phyloP scores from a whole-genome alignment of 2,329 filamentous ascomycete genomes.

The Hymenoscyphus infarciens region DNA sequence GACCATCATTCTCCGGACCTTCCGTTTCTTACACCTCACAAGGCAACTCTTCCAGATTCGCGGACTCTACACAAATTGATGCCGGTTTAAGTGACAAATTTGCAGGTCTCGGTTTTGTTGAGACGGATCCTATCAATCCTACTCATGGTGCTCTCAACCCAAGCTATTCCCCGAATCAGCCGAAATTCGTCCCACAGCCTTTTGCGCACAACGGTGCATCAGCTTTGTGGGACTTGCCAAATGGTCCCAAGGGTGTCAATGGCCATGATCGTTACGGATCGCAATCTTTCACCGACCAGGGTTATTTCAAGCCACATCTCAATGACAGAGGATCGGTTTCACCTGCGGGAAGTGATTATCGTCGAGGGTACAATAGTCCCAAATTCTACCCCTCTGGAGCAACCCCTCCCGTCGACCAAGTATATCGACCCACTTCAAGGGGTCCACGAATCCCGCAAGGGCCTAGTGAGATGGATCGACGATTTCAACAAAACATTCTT shows the following conservation, averaged over 20 bases:
- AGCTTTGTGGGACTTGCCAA: slow-evolving; percentile 29
- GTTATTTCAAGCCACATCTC: slow-evolving; percentile 30
- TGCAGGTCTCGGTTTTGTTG: slow-evolving; percentile 26
- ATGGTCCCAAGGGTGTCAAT: slow-evolving; percentile 25
- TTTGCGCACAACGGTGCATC: slow-evolving; percentile 26
- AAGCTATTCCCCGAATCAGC: slow-evolving; percentile 30
- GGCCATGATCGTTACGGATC: slow-evolving; percentile 27
- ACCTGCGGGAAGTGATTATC: slow-evolving; percentile 34
- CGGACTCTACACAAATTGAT: slow-evolving; percentile 27
- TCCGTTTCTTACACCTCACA: slow-evolving; percentile 47
- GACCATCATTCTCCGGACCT: slow-evolving; percentile 42
- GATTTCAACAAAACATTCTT: slow-evolving; percentile 30
- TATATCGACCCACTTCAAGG: slow-evolving; percentile 30
- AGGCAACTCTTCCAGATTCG: slow-evolving; percentile 38
- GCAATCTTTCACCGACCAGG: slow-evolving; percentile 32
- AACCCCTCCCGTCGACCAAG: slow-evolving; percentile 31
- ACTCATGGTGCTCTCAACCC: slow-evolving; percentile 23
- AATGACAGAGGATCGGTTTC: slow-evolving; percentile 31
- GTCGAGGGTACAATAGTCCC: slow-evolving; percentile 32
- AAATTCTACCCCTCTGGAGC: slow-evolving; percentile 30
- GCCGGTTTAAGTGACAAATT: slow-evolving; percentile 31
- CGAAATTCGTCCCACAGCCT: slow-evolving; percentile 25
- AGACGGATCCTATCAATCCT: slow-evolving; percentile 23
- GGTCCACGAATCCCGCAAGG: slow-evolving; percentile 30
- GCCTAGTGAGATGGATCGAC: slow-evolving; percentile 29